These are phyloP conservation scores for Solanum rostratum DNA, from an alignment of 257 asterid genomes.

Conservation along the genomic window DNA sequence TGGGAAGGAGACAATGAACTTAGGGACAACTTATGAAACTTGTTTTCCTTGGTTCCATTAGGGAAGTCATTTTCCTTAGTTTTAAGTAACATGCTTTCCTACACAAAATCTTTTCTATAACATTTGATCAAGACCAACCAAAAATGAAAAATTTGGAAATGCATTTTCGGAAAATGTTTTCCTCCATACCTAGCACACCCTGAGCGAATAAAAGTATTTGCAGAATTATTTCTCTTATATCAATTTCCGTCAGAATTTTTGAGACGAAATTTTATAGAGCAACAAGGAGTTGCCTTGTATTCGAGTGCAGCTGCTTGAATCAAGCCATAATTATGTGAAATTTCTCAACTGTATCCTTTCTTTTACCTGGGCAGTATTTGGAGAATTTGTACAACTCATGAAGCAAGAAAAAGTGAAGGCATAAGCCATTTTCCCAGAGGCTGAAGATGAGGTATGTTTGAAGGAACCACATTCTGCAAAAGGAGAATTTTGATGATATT, in stretches of 20 bases:
- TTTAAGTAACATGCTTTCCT: not conserved
- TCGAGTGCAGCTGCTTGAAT: not conserved
- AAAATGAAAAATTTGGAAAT: not conserved
- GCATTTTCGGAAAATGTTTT: not conserved
- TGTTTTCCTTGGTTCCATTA: not conserved
- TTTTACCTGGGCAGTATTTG: slow-evolving; percentile 14
- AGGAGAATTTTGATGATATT: not conserved
- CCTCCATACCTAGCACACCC: not conserved
- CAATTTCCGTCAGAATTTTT: not conserved
- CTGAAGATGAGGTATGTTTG: not conserved
- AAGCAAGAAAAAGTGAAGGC: slow-evolving; percentile 15
- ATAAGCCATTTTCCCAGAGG: not conserved
- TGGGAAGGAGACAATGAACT: not conserved
- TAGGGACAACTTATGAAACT: not conserved
- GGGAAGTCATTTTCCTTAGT: not conserved
- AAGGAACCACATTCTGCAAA: not conserved
- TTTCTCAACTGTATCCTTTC: not conserved
- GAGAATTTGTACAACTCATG: slow-evolving; percentile 27
- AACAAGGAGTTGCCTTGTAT: not conserved
- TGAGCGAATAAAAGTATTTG: no score
- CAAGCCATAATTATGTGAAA: not conserved
- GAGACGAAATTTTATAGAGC: not conserved
- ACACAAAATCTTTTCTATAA: not conserved
- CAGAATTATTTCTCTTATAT: not conserved
- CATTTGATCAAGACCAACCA: not conserved